Base-by-base conservation (phyloP, 371 early-diverging fungal species). In the Syncephalastrum contaminatum region DNA sequence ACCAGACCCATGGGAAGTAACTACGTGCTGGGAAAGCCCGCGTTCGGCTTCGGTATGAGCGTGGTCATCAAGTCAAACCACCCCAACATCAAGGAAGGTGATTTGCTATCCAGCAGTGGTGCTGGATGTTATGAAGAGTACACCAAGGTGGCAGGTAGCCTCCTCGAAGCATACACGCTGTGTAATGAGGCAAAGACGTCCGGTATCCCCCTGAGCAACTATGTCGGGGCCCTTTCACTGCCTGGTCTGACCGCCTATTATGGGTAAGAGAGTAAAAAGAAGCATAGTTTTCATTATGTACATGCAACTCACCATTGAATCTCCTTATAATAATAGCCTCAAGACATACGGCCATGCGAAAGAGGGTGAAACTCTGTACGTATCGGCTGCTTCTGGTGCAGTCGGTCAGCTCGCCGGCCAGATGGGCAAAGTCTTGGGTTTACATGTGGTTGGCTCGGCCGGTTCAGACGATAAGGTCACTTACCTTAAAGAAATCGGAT, bases 391-490 rank as follows among this genome's bases (percentile, higher is more conserved):
- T 12, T 62, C 85, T 19, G 81, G 82, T 53, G 83, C 80, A 14
- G 83, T 82, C 7, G 85, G 85, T 39, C 83, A 83, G 58, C 58
- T 83, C 15, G 83, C 79, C 2, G 81, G 76, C 21, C 88, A 91
- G 65, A 71, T 93, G 20, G 89, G 84, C 58, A 90, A 90, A 64
- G 77, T 73, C 18, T 62, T 75, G 13, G 89, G 89, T 8, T 67
- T 82, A 25, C 72, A 67, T n/a, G 93, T 94, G n/a, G 81, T 91
- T 40, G 93, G 91, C 20, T 81, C 82, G 4, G 91, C 91, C 5
- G 90, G 92, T 0, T 75, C 84, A 2, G 89, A 91, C 50, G 91
- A 89, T 14, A 94, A 94, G 70, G 86, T 87, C 16, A 77, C 70
- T 20, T 84, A 75, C 59, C 77, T 91, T 48, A 80, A 75, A 62